A percentile compares a stretch with the other conserved stretches of the same genome.
Evolutionary conservation across 345 rosid species (phyloP).

Genomic region (Abelmoschus esculentus): DNA sequence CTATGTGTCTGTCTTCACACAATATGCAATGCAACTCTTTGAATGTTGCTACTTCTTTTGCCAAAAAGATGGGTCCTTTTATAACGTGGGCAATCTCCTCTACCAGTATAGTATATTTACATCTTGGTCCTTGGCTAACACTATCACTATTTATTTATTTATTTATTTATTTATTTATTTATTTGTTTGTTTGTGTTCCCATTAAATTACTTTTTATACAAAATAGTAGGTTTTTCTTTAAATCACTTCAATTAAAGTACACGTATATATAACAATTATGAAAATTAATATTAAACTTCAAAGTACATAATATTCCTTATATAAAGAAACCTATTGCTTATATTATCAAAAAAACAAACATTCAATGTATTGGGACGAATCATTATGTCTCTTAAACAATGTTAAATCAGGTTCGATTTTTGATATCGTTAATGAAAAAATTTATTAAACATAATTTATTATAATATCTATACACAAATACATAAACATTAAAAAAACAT

Average conservation of each 20-base stretch:
- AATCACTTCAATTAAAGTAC: background rate
- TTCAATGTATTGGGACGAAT: too few relatives aligned
- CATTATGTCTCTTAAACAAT: too few relatives aligned
- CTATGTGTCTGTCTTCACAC: background rate
- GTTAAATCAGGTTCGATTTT: too few relatives aligned
- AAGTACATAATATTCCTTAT: too few relatives aligned
- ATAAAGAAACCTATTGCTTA: background rate
- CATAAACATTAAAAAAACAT: too few relatives aligned
- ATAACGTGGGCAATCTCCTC: constrained; percentile 7
- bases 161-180: too few relatives aligned
- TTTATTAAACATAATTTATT: too few relatives aligned
- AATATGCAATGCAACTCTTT: constrained; percentile 18
- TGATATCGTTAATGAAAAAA: too few relatives aligned
- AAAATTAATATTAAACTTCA: too few relatives aligned
- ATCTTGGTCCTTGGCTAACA: background rate
- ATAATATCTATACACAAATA: too few relatives aligned
- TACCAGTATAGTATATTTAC: background rate
- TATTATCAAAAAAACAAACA: background rate
- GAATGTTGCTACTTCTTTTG: constrained; percentile 17
- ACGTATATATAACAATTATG: too few relatives aligned
- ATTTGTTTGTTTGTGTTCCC: too few relatives aligned
- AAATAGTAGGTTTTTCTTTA: background rate
- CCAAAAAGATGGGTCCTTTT: constrained; percentile 13
- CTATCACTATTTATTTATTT: background rate
- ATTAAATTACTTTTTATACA: background rate